Percentiles rank a stretch among this genome's conserved stretches.
phyloP scores from a whole-genome alignment of 768 basidiomycete genomes.

The Flagelloscypha sp. region DNA sequence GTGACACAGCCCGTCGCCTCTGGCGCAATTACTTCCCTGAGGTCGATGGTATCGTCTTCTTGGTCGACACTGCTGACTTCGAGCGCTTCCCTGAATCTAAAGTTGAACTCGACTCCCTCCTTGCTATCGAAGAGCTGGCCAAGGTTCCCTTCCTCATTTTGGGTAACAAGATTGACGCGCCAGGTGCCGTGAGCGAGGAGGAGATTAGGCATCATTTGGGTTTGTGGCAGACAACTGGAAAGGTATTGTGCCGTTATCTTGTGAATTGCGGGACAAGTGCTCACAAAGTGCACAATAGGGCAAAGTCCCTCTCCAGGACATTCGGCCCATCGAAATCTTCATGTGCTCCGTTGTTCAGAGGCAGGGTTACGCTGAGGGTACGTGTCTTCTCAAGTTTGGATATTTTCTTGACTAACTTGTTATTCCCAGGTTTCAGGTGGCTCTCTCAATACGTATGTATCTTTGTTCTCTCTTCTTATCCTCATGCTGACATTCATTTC shows the following conservation, averaged over 20 bases:
- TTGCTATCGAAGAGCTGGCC: slow-evolving; percentile 89
- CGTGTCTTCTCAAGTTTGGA: slow-evolving; percentile 10
- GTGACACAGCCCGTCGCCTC: slow-evolving; percentile 76
- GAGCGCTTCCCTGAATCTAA: slow-evolving; percentile 96
- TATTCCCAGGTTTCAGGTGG: slow-evolving; percentile 77
- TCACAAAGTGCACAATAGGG: slow-evolving; percentile 45
- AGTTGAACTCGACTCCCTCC: slow-evolving; percentile 91
- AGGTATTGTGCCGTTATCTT: slow-evolving; percentile 43
- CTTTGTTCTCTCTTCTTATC: not conserved
- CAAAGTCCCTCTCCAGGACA: slow-evolving; percentile 93
- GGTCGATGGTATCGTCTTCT: slow-evolving; percentile 96
- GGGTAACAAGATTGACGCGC: slow-evolving; percentile 99
- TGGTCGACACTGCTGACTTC: slow-evolving; percentile 94
- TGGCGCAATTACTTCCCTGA: slow-evolving; percentile 99
- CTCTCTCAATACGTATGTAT: slow-evolving; percentile 87
- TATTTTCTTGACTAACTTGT: slow-evolving; percentile 9
- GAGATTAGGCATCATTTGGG: slow-evolving; percentile 93
- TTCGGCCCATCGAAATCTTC: slow-evolving; percentile 97
- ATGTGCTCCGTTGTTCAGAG: slow-evolving; percentile 99
- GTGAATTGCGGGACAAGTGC: not conserved
- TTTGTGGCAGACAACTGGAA: slow-evolving; percentile 98
- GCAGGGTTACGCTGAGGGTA: slow-evolving; percentile 96
- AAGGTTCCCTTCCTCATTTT: slow-evolving; percentile 98
- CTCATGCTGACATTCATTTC: too few species aligned
- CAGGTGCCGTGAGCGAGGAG: slow-evolving; percentile 94